Conservation (phyloP, 2,329 filamentous ascomycete species). For the Chaetomiaceae sp. region DNA sequence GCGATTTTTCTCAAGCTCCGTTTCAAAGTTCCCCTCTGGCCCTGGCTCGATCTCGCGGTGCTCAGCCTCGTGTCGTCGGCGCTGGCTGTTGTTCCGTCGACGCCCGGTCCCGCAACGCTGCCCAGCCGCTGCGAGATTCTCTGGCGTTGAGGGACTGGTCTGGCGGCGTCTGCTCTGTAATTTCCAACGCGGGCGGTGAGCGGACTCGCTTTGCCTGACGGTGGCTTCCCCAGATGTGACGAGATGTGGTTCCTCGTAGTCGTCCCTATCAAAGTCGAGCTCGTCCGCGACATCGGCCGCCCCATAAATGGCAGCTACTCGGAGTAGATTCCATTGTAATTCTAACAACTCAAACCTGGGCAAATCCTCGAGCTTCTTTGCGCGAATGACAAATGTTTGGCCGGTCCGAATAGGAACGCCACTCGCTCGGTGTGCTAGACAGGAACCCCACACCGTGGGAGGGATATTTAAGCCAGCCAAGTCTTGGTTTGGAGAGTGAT, state of each 20-base stretch:
- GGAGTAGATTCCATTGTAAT: conserved; percentile 12
- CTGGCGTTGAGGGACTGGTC: neutral
- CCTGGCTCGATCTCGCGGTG: no score
- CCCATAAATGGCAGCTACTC: conserved; percentile 12
- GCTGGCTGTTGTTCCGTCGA: neutral
- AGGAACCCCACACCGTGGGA: neutral
- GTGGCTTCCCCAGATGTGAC: neutral
- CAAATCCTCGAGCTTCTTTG: neutral
- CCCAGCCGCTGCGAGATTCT: neutral
- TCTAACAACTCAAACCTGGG: conserved; percentile 15
- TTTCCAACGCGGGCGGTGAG: neutral
- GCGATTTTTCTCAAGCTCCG: no score
- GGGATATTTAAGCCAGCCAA: conserved; percentile 6
- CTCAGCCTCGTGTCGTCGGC: no score
- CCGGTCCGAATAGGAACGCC: conserved; percentile 11
- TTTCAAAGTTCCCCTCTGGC: no score
- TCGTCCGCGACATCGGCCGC: conserved; percentile 12
- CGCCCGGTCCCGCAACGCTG: neutral
- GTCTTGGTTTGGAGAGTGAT: conserved; percentile 3
- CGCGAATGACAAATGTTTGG: conserved; percentile 8
- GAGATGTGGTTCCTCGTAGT: neutral
- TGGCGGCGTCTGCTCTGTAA: neutral
- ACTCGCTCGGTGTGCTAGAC: conserved; percentile 10
- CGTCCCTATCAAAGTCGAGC: neutral
- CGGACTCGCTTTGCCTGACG: neutral